These are phyloP conservation scores for Cymodocea nodosa DNA, from an alignment of 116 monocot species.

Conservation along the genomic window DNA sequence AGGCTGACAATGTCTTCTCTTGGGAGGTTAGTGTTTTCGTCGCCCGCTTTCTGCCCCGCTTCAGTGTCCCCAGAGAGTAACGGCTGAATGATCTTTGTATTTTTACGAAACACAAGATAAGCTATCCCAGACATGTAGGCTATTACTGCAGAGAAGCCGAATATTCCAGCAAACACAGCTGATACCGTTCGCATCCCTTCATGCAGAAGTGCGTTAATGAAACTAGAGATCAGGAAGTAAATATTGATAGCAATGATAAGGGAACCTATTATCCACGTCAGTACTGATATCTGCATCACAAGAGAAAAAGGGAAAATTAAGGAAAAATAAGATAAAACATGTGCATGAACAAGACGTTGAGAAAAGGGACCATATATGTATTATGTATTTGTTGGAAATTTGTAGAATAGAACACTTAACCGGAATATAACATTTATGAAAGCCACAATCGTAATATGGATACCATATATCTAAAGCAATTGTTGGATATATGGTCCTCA, in stretches of 20 bases:
- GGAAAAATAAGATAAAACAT: too few relatives aligned
- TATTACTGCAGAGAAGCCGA: conserved; percentile 61
- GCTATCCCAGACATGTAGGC: conserved; percentile 48
- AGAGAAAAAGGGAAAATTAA: too few relatives aligned
- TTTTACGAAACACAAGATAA: conserved; percentile 67
- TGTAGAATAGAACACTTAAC: too few relatives aligned
- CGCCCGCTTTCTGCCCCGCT: neutral
- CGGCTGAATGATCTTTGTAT: conserved; percentile 38
- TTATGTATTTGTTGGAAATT: too few relatives aligned
- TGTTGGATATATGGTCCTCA: too few relatives aligned
- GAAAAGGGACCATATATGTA: too few relatives aligned
- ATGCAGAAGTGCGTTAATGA: conserved; percentile 49
- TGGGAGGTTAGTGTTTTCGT: conserved; percentile 26
- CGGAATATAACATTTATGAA: too few relatives aligned
- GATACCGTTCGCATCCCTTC: conserved; percentile 24
- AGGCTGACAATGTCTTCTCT: conserved; percentile 76
- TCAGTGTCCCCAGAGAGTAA: conserved; percentile 34
- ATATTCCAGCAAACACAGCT: conserved; percentile 53
- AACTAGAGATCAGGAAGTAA: conserved; percentile 65
- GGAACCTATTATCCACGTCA: conserved; percentile 71
- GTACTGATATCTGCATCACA: conserved; percentile 39
- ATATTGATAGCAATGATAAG: conserved; percentile 81
- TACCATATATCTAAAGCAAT: too few relatives aligned
- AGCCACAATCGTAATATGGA: too few relatives aligned
- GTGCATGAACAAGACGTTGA: too few relatives aligned